Evolutionary conservation across 148 eudicot species (phyloP), one percentile per base, ranked within the genome.

Genomic region (Bassia scoparia): DNA sequence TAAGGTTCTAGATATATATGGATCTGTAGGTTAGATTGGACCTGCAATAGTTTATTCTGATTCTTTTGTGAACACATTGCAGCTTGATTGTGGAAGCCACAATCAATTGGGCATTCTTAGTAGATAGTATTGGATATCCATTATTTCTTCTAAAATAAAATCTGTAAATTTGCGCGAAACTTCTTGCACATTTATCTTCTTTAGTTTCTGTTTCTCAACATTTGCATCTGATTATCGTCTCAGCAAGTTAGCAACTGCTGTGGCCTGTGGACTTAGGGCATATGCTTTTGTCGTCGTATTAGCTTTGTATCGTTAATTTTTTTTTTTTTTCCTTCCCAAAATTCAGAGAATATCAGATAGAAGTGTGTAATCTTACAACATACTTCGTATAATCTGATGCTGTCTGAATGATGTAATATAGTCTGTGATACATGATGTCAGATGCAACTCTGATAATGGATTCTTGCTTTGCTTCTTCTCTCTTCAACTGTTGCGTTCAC

Each of bases 41-140:
- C 30, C 10, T 30, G 38, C 30, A 33, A 53, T 15, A 37, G 49
- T 81, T 27, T n/a, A 50, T 13, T 54, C 10, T 52, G 61, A 34
- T 52, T 48, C 71, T 29, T 53, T 50, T 69, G 61, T 52, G 72
- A 69, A 21, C 4, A 31, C 56, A 30, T 85, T 59, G 35, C 27
- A 27, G 62, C 62, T 59, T 59, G 62, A 61, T 61, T 59, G 35
- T 59, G 1, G 62, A 34, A 13, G 27, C 7, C 35, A 29, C 34
- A 15, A 59, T 34, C 43, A 34, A 59, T 14, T 29, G 30, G 17
- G 43, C 43, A 61, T 34, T 33, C 20, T 60, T 16, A 30, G 27
- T 6, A 30, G 38, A 60, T 2, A 60, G 7, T 60, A 10, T 56
- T 58, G 16, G 61, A 27, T 7, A 60, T 10, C n/a, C 20, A 16